phyloP scores from a whole-genome alignment of 1,139 yeast genomes.

The Candida freyschussii region DNA sequence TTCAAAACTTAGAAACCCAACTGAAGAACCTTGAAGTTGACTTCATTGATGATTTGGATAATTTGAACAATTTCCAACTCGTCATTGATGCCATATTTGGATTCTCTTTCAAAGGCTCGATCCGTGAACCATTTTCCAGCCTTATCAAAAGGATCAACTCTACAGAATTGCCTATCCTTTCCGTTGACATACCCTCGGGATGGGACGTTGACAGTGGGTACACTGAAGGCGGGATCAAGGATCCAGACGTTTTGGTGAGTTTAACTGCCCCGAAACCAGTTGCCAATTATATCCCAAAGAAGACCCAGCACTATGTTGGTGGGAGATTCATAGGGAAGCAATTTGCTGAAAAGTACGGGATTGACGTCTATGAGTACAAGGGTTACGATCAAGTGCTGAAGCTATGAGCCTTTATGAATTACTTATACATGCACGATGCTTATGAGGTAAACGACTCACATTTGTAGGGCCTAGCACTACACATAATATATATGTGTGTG shows the following conservation, averaged over 20 bases:
- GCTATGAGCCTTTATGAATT: constrained; percentile 6
- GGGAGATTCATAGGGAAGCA: constrained; percentile 72
- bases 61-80: constrained; percentile 12
- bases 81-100: constrained; percentile 82
- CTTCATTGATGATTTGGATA: constrained; percentile 31
- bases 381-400: constrained; percentile 47
- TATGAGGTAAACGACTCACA: too few species aligned
- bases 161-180: constrained; percentile 51
- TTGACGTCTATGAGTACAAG: constrained; percentile 53
- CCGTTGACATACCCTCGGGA: constrained; percentile 92
- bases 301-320: constrained; percentile 67
- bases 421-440: too few species aligned
- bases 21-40: constrained; percentile 49
- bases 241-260: constrained; percentile 69
- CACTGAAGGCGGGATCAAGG: constrained; percentile 35
- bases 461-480: too few species aligned
- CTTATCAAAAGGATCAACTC: constrained; percentile 47
- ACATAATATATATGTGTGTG: too few species aligned
- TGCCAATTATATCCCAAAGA: constrained; percentile 41
- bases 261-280: constrained; percentile 95
- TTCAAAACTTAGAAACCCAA: constrained; percentile 49
- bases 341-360: constrained; percentile 69
- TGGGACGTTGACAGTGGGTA: constrained; percentile 97
- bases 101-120: constrained; percentile 75
- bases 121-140: constrained; percentile 70